Evolutionary conservation across 2,329 filamentous ascomycete genomes (phyloP).

Genomic region (Cercospora sp.): DNA sequence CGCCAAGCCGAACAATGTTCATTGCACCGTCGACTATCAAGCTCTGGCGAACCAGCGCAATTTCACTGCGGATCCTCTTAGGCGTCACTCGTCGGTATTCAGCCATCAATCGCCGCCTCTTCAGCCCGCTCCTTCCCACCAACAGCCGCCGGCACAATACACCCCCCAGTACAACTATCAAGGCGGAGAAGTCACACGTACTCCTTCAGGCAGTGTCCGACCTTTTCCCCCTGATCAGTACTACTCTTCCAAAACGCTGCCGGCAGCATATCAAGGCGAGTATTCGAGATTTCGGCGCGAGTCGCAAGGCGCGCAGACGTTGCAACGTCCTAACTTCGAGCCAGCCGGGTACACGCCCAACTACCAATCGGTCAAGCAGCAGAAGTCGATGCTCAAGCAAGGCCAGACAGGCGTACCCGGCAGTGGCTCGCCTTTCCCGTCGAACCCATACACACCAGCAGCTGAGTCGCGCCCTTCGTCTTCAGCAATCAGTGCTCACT

Average conservation of each 20-base stretch:
- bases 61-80: conserved; percentile 32
- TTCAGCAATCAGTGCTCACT: conserved; percentile 33
- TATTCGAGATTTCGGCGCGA: conserved; percentile 40
- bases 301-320: conserved; percentile 35
- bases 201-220: conserved; percentile 30
- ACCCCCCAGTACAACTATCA: conserved; percentile 31
- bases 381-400: conserved; percentile 31
- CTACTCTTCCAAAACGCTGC: conserved; percentile 40
- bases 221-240: conserved; percentile 41
- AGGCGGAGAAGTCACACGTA: conserved; percentile 28
- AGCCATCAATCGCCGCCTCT: conserved; percentile 16
- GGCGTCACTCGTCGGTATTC: conserved; percentile 21
- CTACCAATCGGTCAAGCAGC: conserved; percentile 32
- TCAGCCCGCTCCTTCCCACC: conserved; percentile 6
- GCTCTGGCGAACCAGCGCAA: conserved; percentile 35
- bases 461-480: conserved; percentile 29
- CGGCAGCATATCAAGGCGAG: conserved; percentile 40
- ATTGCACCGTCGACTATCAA: conserved; percentile 35
- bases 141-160: conserved; percentile 21
- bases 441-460: conserved; percentile 30
- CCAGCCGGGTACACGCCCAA: conserved; percentile 29
- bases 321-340: conserved; percentile 33
- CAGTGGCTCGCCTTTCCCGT: conserved; percentile 21
- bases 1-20: conserved; percentile 27
- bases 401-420: conserved; percentile 15